A percentile compares a stretch with the other conserved stretches of the same genome.
phyloP scores from a whole-genome alignment of 768 basidiomycete genomes.

The Rhizopogon rudus region DNA sequence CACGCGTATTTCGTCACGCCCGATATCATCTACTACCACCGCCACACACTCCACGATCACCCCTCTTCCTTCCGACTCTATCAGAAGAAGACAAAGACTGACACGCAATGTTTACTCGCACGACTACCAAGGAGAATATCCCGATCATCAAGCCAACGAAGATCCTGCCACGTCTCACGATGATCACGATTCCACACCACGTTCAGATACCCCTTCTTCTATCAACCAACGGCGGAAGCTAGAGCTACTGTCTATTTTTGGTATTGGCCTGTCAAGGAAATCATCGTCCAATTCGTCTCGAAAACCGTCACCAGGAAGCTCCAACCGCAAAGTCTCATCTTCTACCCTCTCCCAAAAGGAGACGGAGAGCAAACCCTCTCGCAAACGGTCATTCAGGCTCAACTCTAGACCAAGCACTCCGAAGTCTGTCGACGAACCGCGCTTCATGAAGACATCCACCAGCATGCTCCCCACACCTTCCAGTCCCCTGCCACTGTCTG shows the following conservation, averaged over 20 bases:
- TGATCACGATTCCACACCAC: slow-evolving; percentile 17
- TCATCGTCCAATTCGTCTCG: slow-evolving; percentile 17
- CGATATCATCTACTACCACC: slow-evolving; percentile 61
- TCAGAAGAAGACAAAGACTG: slow-evolving; percentile 13
- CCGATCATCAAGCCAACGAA: slow-evolving; percentile 4
- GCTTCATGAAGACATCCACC: slow-evolving; percentile 12
- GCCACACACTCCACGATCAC: slow-evolving; percentile 58
- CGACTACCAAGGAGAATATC: slow-evolving; percentile 8
- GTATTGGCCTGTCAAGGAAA: slow-evolving; percentile 23
- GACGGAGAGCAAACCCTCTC: slow-evolving; percentile 10
- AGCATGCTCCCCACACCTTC: slow-evolving; percentile 24
- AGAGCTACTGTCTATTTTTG: slow-evolving; percentile 19
- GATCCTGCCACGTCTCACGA: slow-evolving; percentile 12
- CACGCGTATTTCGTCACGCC: slow-evolving; percentile 49
- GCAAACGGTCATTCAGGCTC: slow-evolving; percentile 27
- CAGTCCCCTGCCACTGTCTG: slow-evolving; percentile 25
- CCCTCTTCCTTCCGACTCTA: slow-evolving; percentile 46
- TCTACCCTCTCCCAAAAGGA: slow-evolving; percentile 19
- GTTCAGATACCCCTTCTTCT: slow-evolving; percentile 26
- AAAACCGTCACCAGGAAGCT: slow-evolving; percentile 10
- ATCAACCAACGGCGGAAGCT: slow-evolving; percentile 14
- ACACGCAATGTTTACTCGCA: slow-evolving; percentile 14
- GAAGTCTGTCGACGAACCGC: slow-evolving; percentile 20
- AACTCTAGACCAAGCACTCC: slow-evolving; percentile 25
- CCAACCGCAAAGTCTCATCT: slow-evolving; percentile 19